Conservation (phyloP, 768 basidiomycete genomes). For the Calocybe indica region DNA sequence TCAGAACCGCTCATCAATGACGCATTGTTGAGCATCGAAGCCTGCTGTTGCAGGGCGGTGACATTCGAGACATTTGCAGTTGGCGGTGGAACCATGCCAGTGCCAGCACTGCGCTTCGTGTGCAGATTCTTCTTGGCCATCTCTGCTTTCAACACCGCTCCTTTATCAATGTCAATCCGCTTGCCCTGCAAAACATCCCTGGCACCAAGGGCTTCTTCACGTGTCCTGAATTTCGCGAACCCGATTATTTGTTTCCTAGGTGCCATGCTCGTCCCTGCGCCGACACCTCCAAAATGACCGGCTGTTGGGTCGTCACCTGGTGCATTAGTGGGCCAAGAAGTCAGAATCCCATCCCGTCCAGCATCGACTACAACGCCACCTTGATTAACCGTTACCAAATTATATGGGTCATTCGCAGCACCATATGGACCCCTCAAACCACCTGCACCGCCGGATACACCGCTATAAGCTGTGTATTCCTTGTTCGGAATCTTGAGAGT, state of each 20-base stretch:
- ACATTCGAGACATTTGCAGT: slow-evolving; percentile 8
- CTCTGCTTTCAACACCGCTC: slow-evolving; percentile 91
- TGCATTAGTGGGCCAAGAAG: slow-evolving; percentile 55
- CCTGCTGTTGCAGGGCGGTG: slow-evolving; percentile 11
- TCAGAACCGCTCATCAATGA: slow-evolving; percentile 20
- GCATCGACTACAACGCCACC: slow-evolving; percentile 80
- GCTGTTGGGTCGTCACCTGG: slow-evolving; percentile 25
- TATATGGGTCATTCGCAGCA: slow-evolving; percentile 77
- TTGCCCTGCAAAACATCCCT: slow-evolving; percentile 85
- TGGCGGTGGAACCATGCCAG: slow-evolving; percentile 30
- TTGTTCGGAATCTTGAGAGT: slow-evolving; percentile 97
- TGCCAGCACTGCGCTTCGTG: slow-evolving; percentile 87
- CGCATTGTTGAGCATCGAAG: slow-evolving; percentile 13
- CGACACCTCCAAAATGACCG: slow-evolving; percentile 23
- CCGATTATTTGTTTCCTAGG: slow-evolving; percentile 96
- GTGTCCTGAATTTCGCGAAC: slow-evolving; percentile 90
- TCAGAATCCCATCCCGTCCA: slow-evolving; percentile 64
- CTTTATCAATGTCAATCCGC: slow-evolving; percentile 89
- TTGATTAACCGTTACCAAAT: slow-evolving; percentile 76
- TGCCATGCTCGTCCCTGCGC: slow-evolving; percentile 33
- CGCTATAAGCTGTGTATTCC: slow-evolving; percentile 73
- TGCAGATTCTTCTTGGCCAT: slow-evolving; percentile 99
- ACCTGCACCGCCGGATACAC: slow-evolving; percentile 18
- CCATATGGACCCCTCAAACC: slow-evolving; percentile 20
- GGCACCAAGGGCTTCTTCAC: slow-evolving; percentile 83